These are phyloP conservation scores for Madurella fahalii DNA, from an alignment of 2,329 filamentous ascomycete genomes.

Conservation along the genomic window DNA sequence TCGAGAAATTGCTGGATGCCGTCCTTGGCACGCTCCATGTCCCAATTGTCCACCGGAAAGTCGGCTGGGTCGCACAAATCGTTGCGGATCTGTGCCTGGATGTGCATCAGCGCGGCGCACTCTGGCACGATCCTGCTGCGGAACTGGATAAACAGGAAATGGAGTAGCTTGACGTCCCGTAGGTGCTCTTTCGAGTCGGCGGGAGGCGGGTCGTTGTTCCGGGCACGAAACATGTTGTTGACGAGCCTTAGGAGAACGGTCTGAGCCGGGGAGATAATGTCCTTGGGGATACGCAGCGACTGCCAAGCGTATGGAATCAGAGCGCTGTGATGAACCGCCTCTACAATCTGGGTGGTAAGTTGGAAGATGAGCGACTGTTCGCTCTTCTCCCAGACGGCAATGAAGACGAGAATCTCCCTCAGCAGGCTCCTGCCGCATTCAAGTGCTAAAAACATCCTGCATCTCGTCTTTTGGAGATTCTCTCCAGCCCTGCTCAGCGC, in stretches of 20 bases:
- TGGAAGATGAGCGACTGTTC: constrained; percentile 95
- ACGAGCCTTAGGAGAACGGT: constrained; percentile 88
- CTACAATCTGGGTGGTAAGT: constrained; percentile 92
- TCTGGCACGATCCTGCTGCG: constrained; percentile 89
- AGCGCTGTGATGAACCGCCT: constrained; percentile 84
- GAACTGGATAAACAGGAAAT: constrained; percentile 91
- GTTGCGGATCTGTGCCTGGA: constrained; percentile 84
- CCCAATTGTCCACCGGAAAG: constrained; percentile 93
- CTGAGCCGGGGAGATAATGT: constrained; percentile 93
- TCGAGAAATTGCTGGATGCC: constrained; percentile 92
- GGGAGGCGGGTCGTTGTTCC: constrained; percentile 40
- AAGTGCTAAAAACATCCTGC: constrained; percentile 82
- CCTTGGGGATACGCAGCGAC: constrained; percentile 85
- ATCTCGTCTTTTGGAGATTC: constrained; percentile 85
- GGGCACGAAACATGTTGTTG: constrained; percentile 75
- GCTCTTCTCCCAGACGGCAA: constrained; percentile 92
- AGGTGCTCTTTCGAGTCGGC: constrained; percentile 50
- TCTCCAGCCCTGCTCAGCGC: constrained; percentile 63
- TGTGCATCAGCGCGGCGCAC: constrained; percentile 87
- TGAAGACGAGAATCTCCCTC: constrained; percentile 88
- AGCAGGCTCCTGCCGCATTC: constrained; percentile 88
- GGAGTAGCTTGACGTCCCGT: constrained; percentile 61
- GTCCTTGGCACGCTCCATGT: constrained; percentile 95
- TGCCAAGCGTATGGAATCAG: constrained; percentile 91
- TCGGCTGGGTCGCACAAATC: constrained; percentile 73